phyloP scores from a whole-genome alignment of 331 rosid genomes.

The Telfairia occidentalis region DNA sequence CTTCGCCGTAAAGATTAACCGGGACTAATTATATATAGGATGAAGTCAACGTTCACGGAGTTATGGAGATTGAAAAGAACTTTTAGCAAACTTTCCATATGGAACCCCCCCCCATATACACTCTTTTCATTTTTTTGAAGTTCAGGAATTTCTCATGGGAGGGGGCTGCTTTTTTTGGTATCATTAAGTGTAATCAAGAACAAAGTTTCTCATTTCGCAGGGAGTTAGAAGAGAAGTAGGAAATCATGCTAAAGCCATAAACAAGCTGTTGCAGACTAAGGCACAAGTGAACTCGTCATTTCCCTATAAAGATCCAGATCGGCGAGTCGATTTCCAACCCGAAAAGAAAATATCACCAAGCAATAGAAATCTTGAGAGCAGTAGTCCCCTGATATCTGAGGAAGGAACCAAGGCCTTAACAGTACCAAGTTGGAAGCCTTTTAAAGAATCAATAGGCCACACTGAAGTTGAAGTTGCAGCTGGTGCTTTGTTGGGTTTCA shows the following conservation, averaged over 20 bases:
- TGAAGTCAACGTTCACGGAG: no score
- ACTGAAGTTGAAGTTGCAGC: slow-evolving; percentile 73
- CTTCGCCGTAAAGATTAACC: neutral
- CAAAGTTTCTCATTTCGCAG: slow-evolving; percentile 25
- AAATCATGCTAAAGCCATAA: slow-evolving; percentile 52
- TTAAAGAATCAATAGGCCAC: slow-evolving; percentile 79
- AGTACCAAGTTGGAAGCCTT: slow-evolving; percentile 19
- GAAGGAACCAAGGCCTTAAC: slow-evolving; percentile 18
- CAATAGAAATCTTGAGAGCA: slow-evolving; percentile 16
- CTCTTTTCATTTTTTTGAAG: neutral
- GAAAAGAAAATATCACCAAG: slow-evolving; percentile 26
- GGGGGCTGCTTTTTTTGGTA: neutral
- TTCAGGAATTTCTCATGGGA: neutral
- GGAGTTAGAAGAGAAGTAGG: slow-evolving; percentile 98
- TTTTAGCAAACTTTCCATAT: neutral
- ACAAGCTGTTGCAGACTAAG: slow-evolving; percentile 31
- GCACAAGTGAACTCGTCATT: slow-evolving; percentile 19
- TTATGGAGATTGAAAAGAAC: neutral
- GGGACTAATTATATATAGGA: neutral
- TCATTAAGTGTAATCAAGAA: neutral
- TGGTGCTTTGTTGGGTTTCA: slow-evolving; percentile 75
- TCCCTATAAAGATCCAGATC: slow-evolving; percentile 26
- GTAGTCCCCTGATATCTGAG: slow-evolving; percentile 29
- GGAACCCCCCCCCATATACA: neutral
- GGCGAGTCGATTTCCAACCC: slow-evolving; percentile 27